Evolutionary conservation across 331 rosid species (phyloP).

Genomic region (Rhamnella rubrinervis): DNA sequence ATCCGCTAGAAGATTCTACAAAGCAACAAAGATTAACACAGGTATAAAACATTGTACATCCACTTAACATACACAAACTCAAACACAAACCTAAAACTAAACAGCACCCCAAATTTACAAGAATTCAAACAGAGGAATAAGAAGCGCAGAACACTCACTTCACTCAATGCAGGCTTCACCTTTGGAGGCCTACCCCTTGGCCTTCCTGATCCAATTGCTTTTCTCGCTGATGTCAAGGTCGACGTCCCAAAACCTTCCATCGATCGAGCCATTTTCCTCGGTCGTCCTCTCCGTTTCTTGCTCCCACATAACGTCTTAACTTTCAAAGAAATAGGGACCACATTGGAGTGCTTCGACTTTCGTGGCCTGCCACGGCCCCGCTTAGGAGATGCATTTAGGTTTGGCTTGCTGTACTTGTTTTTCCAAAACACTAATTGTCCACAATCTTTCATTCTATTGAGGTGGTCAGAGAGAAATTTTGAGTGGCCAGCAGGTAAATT

Average conservation of each 20-base stretch:
- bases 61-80: too few relatives aligned
- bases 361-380: constrained; percentile 93
- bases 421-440: constrained; percentile 69
- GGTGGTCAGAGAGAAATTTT: constrained; percentile 45
- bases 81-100: too few relatives aligned
- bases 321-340: constrained; percentile 47
- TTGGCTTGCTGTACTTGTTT: constrained; percentile 68
- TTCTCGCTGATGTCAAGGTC: neutral
- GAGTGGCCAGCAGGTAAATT: constrained; percentile 64
- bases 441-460: constrained; percentile 61
- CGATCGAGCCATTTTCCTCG: constrained; percentile 53
- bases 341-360: constrained; percentile 62
- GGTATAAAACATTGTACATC: too few relatives aligned
- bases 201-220: constrained; percentile 28
- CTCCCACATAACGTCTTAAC: constrained; percentile 43
- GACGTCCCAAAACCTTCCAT: constrained; percentile 26
- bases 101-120: too few relatives aligned
- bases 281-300: constrained; percentile 73
- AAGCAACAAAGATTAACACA: too few relatives aligned
- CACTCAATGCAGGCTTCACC: constrained; percentile 58
- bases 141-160: constrained; percentile 50
- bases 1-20: too few relatives aligned
- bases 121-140: too few relatives aligned
- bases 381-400: constrained; percentile 68
- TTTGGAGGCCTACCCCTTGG: constrained; percentile 83